These are phyloP conservation scores for Exophiala sp. DNA, from an alignment of 2,329 filamentous ascomycete genomes.

Conservation along the genomic window DNA sequence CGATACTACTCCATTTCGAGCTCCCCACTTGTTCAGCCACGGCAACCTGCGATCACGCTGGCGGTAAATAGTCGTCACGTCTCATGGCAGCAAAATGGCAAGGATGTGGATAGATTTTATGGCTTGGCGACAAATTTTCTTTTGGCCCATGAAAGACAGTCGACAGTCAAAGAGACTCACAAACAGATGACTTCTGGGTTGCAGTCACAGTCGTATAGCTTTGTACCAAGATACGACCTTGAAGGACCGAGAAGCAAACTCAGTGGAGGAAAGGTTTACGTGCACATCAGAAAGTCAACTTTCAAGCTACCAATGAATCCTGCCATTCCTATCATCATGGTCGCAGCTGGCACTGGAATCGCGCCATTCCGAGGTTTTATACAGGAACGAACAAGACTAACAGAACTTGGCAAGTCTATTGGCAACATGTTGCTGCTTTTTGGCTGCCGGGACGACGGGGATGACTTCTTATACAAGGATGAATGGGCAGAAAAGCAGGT, in stretches of 20 bases:
- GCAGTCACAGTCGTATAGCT: constrained; percentile 44
- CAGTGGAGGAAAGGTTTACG: not conserved
- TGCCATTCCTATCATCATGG: constrained; percentile 30
- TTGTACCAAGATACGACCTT: constrained; percentile 29
- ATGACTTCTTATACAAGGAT: constrained; percentile 27
- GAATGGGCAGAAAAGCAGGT: constrained; percentile 3
- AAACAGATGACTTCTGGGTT: not conserved
- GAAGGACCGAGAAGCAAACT: constrained; percentile 6
- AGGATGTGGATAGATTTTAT: constrained; percentile 19
- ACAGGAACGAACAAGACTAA: constrained; percentile 21
- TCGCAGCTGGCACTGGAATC: constrained; percentile 30
- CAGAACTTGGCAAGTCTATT: constrained; percentile 6
- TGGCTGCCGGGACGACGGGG: constrained; percentile 27
- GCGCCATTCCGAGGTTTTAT: constrained; percentile 30
- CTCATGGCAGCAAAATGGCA: constrained; percentile 33
- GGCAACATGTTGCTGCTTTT: constrained; percentile 22
- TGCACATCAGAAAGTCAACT: constrained; percentile 16
- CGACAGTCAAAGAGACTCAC: constrained; percentile 14
- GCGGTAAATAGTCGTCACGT: constrained; percentile 35
- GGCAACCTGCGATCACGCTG: constrained; percentile 14
- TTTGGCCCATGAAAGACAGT: constrained; percentile 29
- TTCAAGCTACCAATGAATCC: constrained; percentile 25
- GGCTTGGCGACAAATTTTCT: constrained; percentile 16
- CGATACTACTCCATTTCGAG: constrained; percentile 29
- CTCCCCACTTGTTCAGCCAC: constrained; percentile 16